These are phyloP conservation scores for Fusarium clavum DNA, from an alignment of 2,329 filamentous ascomycete species.

Conservation along the genomic window DNA sequence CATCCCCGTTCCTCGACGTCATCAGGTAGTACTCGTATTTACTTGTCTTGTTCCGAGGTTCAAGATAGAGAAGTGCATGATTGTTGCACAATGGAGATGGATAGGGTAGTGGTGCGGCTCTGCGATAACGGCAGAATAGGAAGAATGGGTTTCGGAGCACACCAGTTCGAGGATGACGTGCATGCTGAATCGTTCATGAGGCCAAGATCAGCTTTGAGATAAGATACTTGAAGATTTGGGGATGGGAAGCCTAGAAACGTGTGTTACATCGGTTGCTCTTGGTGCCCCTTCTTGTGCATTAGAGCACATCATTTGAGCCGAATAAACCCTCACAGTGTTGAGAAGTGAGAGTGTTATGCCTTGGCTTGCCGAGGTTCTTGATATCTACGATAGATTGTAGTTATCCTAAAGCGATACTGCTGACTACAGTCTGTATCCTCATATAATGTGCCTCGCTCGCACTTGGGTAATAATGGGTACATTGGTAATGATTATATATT, in stretches of 20 bases:
- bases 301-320: constrained; percentile 3
- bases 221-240: background rate
- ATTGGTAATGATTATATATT: background rate
- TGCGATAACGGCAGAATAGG: background rate
- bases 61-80: background rate
- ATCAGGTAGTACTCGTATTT: constrained; percentile 4
- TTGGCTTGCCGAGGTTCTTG: constrained; percentile 7
- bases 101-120: constrained; percentile 10
- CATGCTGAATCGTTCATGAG: constrained; percentile 5
- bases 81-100: background rate
- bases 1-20: constrained; percentile 20
- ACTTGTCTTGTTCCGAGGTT: background rate
- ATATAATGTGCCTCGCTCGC: background rate
- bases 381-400: background rate
- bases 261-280: background rate
- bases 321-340: background rate
- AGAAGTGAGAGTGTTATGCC: background rate
- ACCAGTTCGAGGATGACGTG: constrained; percentile 11
- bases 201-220: background rate
- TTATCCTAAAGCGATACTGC: background rate
- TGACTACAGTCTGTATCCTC: background rate
- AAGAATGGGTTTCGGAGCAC: background rate
- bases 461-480: too few species aligned
- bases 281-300: background rate
- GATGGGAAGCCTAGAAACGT: background rate